Conservation (phyloP, 192 early-diverging fungal genomes). For the Phycomyces blakesleeanus region DNA sequence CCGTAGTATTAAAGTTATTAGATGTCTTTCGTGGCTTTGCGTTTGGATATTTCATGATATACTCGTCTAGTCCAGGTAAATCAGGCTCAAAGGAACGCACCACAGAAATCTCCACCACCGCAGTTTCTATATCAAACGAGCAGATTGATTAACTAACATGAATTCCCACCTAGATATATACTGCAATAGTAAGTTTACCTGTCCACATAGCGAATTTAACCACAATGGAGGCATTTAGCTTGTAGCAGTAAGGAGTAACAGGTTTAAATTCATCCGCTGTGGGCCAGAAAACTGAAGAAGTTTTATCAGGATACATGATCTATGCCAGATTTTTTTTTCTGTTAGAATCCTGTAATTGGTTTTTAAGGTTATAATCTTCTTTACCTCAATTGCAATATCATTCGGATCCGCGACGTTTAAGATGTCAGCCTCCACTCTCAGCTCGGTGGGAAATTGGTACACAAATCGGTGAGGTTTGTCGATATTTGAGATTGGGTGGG, state of each 20-base stretch:
- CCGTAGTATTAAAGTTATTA: neutral
- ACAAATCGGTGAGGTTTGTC: conserved; percentile 26
- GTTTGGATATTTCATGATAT: conserved; percentile 28
- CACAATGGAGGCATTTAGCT: conserved; percentile 15
- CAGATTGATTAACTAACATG: no score
- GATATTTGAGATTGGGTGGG: conserved; percentile 16
- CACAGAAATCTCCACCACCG: conserved; percentile 16
- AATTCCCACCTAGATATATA: no score
- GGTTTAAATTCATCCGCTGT: conserved; percentile 20
- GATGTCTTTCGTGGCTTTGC: neutral
- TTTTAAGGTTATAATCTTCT: no score
- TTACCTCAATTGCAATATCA: conserved; percentile 26
- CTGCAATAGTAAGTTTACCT: no score
- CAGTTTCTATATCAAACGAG: conserved; percentile 24
- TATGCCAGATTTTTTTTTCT: no score
- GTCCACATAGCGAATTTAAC: conserved; percentile 21
- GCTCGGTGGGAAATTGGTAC: conserved; percentile 15
- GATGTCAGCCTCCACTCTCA: conserved; percentile 24
- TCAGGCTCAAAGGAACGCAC: conserved; percentile 31
- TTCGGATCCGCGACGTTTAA: conserved; percentile 18
- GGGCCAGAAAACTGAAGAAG: conserved; percentile 25
- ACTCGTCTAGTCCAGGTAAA: conserved; percentile 29
- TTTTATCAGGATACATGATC: conserved; percentile 26
- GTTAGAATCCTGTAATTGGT: no score
- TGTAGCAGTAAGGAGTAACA: conserved; percentile 28